A percentile compares a stretch with the other conserved stretches of the same genome.
phyloP scores from a whole-genome alignment of 129 eudicot species.

The Heracleum sosnowskyi region DNA sequence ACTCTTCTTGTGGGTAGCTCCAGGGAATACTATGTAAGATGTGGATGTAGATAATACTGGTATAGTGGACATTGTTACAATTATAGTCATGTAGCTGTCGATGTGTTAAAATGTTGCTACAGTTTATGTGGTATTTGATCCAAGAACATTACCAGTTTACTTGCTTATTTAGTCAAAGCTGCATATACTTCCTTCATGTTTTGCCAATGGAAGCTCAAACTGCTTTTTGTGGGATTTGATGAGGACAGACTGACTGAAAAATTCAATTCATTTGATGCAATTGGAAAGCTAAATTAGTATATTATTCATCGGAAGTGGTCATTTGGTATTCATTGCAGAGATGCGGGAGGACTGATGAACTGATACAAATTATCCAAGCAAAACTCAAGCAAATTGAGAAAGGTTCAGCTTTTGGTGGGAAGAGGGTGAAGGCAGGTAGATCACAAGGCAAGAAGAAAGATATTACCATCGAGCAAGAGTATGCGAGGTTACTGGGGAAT shows the following conservation, averaged over 20 bases:
- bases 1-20: background rate
- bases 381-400: slow-evolving; percentile 69
- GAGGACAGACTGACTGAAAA: background rate
- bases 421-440: slow-evolving; percentile 54
- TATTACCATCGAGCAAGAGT: slow-evolving; percentile 74
- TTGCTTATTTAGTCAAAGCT: background rate
- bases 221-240: background rate
- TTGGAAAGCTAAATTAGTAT: background rate
- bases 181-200: background rate
- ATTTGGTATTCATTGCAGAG: slow-evolving; percentile 30
- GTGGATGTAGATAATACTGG: background rate
- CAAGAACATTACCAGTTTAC: background rate
- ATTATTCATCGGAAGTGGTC: background rate
- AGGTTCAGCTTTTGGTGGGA: slow-evolving; percentile 52
- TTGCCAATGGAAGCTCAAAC: background rate
- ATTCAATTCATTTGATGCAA: background rate
- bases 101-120: background rate
- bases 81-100: background rate
- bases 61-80: background rate
- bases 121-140: background rate
- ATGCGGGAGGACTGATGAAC: slow-evolving; percentile 73
- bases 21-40: background rate
- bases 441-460: slow-evolving; percentile 75
- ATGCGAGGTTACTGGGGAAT: slow-evolving; percentile 79
- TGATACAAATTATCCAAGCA: slow-evolving; percentile 52